Evolutionary conservation across 1,139 yeast genomes (phyloP).

Genomic region (Candida glucosophila): DNA sequence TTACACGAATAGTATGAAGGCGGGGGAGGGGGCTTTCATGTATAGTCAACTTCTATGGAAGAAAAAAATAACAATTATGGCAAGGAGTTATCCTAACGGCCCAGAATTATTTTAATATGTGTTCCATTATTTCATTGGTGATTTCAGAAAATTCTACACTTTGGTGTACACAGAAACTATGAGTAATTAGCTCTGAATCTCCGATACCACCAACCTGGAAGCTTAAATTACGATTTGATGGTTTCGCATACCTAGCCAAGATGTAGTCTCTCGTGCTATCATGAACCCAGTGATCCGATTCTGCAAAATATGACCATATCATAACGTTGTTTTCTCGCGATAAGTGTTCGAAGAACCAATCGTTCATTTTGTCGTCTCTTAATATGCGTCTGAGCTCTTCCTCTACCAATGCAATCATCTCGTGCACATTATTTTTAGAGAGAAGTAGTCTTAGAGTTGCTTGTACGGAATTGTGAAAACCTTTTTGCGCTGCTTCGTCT

Average conservation of each 20-base stretch:
- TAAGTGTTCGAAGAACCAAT: constrained; percentile 37
- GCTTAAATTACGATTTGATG: constrained; percentile 16
- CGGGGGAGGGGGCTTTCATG: no score
- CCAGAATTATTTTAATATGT: no score
- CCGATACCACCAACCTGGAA: constrained; percentile 22
- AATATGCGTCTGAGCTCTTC: constrained; percentile 48
- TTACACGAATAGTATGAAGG: no score
- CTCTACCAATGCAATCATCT: constrained; percentile 45
- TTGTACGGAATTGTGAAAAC: no score
- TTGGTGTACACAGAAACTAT: constrained; percentile 51
- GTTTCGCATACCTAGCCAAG: constrained; percentile 24
- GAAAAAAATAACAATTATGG: no score
- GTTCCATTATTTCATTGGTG: no score
- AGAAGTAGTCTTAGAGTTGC: constrained; percentile 31
- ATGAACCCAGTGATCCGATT: constrained; percentile 54
- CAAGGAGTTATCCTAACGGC: no score
- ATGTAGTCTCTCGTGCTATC: constrained; percentile 37
- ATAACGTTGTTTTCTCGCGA: constrained; percentile 12
- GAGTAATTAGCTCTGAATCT: constrained; percentile 27
- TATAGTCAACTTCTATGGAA: no score
- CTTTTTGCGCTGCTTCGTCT: no score
- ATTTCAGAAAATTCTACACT: constrained; percentile 42
- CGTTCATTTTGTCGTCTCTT: constrained; percentile 33
- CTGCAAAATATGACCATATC: constrained; percentile 52
- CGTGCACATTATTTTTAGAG: constrained; percentile 35